These are phyloP conservation scores for Lactarius tabidus DNA, from an alignment of 768 basidiomycete species.

Conservation along the genomic window DNA sequence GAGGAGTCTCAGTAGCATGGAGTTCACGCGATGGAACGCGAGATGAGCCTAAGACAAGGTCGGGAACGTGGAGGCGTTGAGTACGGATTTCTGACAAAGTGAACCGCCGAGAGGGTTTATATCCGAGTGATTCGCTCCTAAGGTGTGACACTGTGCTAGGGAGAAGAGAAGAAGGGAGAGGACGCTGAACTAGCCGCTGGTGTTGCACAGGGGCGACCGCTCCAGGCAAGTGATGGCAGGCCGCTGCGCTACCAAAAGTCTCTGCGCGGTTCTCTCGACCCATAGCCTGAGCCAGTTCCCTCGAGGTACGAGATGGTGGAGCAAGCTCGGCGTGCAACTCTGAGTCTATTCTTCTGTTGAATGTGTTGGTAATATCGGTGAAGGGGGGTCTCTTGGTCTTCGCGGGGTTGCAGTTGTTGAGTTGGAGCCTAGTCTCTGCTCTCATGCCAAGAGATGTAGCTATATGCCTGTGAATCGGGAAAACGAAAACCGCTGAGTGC, in stretches of 20 bases:
- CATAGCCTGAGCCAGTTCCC: background rate
- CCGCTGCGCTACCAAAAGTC: background rate
- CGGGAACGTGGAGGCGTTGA: background rate
- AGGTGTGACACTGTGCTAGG: background rate
- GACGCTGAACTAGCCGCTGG: background rate
- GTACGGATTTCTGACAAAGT: background rate
- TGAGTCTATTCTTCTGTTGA: background rate
- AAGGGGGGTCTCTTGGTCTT: slow-evolving; percentile 15
- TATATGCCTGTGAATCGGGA: background rate
- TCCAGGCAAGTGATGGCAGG: background rate
- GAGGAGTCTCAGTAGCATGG: background rate
- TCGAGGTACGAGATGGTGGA: slow-evolving; percentile 1
- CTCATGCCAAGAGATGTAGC: background rate
- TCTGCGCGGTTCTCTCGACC: background rate
- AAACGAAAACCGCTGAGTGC: slow-evolving; percentile 2
- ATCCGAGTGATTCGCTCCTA: background rate
- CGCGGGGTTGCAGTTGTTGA: background rate
- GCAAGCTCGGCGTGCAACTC: background rate
- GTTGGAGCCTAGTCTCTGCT: background rate
- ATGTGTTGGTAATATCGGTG: slow-evolving; percentile 21
- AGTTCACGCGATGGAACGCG: background rate
- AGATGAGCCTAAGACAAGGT: background rate
- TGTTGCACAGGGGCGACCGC: background rate
- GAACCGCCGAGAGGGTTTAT: slow-evolving; percentile 5
- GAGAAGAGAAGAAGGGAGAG: background rate